Conservation (phyloP, 768 basidiomycete species). For the Mycena crocata region DNA sequence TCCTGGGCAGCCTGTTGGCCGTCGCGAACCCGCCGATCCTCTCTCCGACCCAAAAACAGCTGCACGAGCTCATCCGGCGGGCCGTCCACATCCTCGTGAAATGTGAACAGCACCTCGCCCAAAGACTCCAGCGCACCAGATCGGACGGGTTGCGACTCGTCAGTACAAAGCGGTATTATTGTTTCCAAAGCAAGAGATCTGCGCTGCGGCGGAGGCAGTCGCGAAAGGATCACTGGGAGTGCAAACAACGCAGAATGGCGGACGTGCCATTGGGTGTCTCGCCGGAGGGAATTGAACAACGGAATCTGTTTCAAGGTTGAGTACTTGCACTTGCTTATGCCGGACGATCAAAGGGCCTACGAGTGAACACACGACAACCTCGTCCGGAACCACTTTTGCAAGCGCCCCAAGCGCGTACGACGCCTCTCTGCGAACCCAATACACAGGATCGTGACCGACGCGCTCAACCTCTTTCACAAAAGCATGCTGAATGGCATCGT, state of each 20-base stretch:
- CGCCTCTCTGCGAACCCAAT: slow-evolving; percentile 88
- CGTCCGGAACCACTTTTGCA: slow-evolving; percentile 87
- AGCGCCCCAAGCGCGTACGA: slow-evolving; percentile 90
- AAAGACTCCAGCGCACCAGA: slow-evolving; percentile 86
- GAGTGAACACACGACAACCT: slow-evolving; percentile 72
- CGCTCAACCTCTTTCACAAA: slow-evolving; percentile 84
- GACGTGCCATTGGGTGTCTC: slow-evolving; percentile 83
- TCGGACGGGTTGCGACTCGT: slow-evolving; percentile 76
- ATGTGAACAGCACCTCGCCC: slow-evolving; percentile 90
- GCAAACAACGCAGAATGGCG: slow-evolving; percentile 90
- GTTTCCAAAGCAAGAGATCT: slow-evolving; percentile 75
- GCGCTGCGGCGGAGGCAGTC: slow-evolving; percentile 69
- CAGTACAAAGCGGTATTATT: slow-evolving; percentile 69
- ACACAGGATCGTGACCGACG: slow-evolving; percentile 71
- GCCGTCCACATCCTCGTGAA: slow-evolving; percentile 69
- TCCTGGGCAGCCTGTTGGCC: slow-evolving; percentile 45
- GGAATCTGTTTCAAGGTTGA: slow-evolving; percentile 67
- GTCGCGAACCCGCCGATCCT: slow-evolving; percentile 53
- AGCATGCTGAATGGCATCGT: slow-evolving; percentile 64
- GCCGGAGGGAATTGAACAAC: slow-evolving; percentile 75
- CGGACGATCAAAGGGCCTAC: slow-evolving; percentile 51
- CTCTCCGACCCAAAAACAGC: slow-evolving; percentile 78
- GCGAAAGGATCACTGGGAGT: slow-evolving; percentile 81
- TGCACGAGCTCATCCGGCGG: slow-evolving; percentile 81
- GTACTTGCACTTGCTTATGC: neutral